Percentiles rank a stretch among this genome's conserved stretches.
Evolutionary conservation across 2,329 filamentous ascomycete species (phyloP).

Genomic region (Calonectria multiphialidica): DNA sequence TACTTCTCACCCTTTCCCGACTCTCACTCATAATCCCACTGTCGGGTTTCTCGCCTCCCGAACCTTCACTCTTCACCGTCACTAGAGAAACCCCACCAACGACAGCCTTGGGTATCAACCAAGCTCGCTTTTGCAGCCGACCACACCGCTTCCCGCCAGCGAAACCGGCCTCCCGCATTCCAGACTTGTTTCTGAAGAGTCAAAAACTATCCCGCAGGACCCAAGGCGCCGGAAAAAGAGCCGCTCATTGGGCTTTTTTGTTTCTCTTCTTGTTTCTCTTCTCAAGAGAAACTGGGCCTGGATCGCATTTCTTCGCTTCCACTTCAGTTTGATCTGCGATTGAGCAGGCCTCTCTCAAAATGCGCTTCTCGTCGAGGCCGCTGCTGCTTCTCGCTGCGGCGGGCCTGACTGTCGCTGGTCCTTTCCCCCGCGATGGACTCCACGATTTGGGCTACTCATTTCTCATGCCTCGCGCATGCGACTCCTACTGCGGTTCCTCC

Average conservation of each 20-base stretch:
- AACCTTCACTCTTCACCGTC: conserved; percentile 11
- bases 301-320: not conserved
- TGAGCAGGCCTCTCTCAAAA: conserved; percentile 22
- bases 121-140: conserved; percentile 21
- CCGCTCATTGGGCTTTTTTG: not conserved
- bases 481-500: conserved; percentile 65
- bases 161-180: conserved; percentile 35
- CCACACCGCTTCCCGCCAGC: conserved; percentile 18
- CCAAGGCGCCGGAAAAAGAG: not conserved
- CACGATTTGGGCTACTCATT: conserved; percentile 63
- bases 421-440: conserved; percentile 63
- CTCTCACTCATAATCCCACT: not conserved
- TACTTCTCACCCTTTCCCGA: conserved; percentile 4
- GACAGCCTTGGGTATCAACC: conserved; percentile 23
- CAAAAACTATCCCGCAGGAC: conserved; percentile 22
- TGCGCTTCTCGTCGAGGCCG: conserved; percentile 42
- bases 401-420: conserved; percentile 54
- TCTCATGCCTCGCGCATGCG: conserved; percentile 63
- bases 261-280: no score
- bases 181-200: conserved; percentile 12
- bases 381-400: conserved; percentile 55
- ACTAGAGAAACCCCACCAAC: conserved; percentile 19
- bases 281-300: not conserved
- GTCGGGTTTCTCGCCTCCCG: not conserved
- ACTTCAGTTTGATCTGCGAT: not conserved